Evolutionary conservation across 192 early-diverging fungal species (phyloP).

Genomic region (Physocladia obscura): DNA sequence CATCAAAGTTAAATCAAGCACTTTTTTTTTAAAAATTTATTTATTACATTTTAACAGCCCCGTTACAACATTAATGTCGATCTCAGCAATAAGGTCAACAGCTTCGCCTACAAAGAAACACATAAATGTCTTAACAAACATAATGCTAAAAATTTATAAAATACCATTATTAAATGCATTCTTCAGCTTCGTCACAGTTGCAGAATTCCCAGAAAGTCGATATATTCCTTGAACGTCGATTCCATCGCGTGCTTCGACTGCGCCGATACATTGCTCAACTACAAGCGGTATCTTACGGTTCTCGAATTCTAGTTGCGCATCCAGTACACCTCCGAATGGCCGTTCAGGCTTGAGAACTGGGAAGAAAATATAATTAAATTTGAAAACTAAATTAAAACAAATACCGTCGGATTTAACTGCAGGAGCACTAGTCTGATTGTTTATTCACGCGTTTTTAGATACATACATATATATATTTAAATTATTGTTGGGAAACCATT

Average conservation of each 20-base stretch:
- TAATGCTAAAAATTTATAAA: slow-evolving; percentile 6
- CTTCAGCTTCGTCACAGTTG: slow-evolving; percentile 44
- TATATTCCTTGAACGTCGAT: slow-evolving; percentile 56
- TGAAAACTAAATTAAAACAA: too few relatives aligned
- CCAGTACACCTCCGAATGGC: slow-evolving; percentile 48
- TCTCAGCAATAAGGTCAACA: slow-evolving; percentile 45
- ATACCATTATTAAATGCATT: slow-evolving; percentile 39
- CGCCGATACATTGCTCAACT: slow-evolving; percentile 41
- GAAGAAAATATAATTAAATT: too few relatives aligned
- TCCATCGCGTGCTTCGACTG: slow-evolving; percentile 47
- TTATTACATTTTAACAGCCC: slow-evolving; percentile 45
- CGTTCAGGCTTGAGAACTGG: slow-evolving; percentile 18
- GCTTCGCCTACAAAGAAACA: slow-evolving; percentile 36
- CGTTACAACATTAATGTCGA: slow-evolving; percentile 54
- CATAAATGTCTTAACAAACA: not conserved
- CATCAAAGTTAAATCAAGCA: not conserved
- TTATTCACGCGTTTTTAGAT: too few relatives aligned
- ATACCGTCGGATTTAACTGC: not conserved
- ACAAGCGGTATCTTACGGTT: slow-evolving; percentile 38
- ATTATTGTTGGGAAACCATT: too few relatives aligned
- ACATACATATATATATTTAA: too few relatives aligned
- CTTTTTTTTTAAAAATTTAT: not conserved
- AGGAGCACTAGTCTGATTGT: too few relatives aligned
- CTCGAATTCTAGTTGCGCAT: slow-evolving; percentile 33
- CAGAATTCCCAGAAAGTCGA: slow-evolving; percentile 50